Base-by-base conservation (phyloP, 2,329 filamentous ascomycete genomes). In the Colletotrichum tabaci region DNA sequence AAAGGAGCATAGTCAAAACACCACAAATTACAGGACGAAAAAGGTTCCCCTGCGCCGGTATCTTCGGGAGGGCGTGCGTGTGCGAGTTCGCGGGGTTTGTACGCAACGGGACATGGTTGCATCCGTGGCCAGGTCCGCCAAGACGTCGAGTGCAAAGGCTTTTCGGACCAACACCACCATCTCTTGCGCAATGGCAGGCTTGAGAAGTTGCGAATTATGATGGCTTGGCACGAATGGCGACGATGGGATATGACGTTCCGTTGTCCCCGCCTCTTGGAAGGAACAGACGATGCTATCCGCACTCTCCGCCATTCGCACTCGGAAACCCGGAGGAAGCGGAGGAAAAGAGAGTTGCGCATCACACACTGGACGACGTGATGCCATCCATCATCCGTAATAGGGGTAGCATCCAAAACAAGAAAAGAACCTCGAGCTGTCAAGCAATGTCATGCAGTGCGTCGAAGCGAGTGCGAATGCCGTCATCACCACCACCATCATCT, bases 151-250 rank as follows among this genome's bases (percentile, higher is more conserved):
- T 46, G 21, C 38, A 18, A 60, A 60, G 23, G 21, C 4, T 50
- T 35, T n/a, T 42, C 42, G 35, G 47, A 30, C 30, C 30, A 30
- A 30, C 30, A 30, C 55, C 44, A 52, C 53, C 52, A 21, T 13
- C n/a, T 6, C 35, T 30, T 38, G 44, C 61, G 56, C 9, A 18
- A 68, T 55, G 26, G 18, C 52, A 40, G 46, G 61, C 49, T 16
- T 13, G 53, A 42, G 61, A n/a, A 35, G 12, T 53, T n/a, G 38
- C n/a, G 23, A 30, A 40, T 40, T 12, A 15, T 58, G 60, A 61
- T 61, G n/a, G 49, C 61, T 69, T 65, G 66, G 53, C 66, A 26
- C 46, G 61, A 69, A 63, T 38, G 30, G 52, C 13, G 52, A 35
- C 35, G 35, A 55, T 12, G 52, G 18, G 35, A 23, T n/a, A 23